Base-by-base conservation (phyloP, 2,329 filamentous ascomycete species). In the Monosporascus cannonballus region DNA sequence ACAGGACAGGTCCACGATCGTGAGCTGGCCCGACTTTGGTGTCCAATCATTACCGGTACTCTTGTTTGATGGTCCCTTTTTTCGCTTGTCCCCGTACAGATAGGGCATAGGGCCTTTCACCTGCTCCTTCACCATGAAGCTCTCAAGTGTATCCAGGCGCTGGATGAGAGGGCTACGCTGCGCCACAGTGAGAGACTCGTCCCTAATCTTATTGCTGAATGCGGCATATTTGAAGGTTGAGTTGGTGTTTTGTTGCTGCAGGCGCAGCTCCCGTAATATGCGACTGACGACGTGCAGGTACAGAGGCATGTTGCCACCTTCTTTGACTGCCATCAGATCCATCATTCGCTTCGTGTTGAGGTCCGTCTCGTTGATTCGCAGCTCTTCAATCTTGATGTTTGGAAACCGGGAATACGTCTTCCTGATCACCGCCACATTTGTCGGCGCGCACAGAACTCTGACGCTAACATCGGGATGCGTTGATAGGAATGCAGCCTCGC, bases 1-100 rank as follows among this genome's bases (percentile, higher is more conserved):
- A 63, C 87, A 89, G 0, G 83, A 88, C 0, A 94, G 71, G 60
- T 94, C 89, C 6, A 91, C 71, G 48, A 89, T 86, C 0, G 81
- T 87, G 0, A 88, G 68, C 11, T 72, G 70, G 1, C 81, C 81
- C 0, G 76, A 68, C 48, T 63, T 59, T 4, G 64, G 62, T 1
- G 41, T 52, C 66, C 67, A 70, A 25, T 66, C 53, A 6, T 62
- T 69, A 6, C 64, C 68, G 30, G 11, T 34, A 34, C 4, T 34
- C 30, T 34, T 14, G 30, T 34, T 34, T 11, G 11, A 11, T 34
- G 3, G 30, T 34, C 30, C 30, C 9, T 14, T 14, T 24, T 38
- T 9, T 47, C 22, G 30, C 47, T 14, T 49, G 49, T 4, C 47
- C 25, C 14, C 45, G 18, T 14, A 1, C 14, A 4, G 24, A n/a